Conservation (phyloP, 2,329 filamentous ascomycete species). For the Cadophora gregata region DNA sequence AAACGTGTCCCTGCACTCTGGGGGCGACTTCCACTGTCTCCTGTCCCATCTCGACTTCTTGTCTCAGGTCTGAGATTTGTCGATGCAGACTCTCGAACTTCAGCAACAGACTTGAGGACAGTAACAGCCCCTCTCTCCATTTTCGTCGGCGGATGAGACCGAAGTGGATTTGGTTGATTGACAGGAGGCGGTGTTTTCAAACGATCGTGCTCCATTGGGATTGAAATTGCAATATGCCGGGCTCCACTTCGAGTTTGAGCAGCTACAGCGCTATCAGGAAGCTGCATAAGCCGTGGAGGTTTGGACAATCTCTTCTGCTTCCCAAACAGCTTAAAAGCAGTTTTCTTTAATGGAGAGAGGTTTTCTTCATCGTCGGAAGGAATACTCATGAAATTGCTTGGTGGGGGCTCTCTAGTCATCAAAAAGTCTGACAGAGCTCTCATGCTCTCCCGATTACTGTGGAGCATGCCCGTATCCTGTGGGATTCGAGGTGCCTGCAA, state of each 20-base stretch:
- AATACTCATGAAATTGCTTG: constrained; percentile 57
- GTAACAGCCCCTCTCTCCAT: constrained; percentile 34
- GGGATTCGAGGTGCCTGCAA: constrained; percentile 2
- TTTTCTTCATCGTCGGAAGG: constrained; percentile 43
- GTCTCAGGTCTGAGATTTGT: background rate
- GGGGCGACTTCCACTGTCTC: background rate
- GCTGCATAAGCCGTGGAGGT: constrained; percentile 45
- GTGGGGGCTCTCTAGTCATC: constrained; percentile 54
- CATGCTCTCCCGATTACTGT: constrained; percentile 37
- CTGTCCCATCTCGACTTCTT: constrained; percentile 8
- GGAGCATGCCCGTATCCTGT: constrained; percentile 14
- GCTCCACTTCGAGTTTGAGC: constrained; percentile 59
- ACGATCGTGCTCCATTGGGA: constrained; percentile 58
- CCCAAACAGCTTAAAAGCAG: constrained; percentile 50
- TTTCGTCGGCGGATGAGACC: background rate
- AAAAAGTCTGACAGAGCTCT: constrained; percentile 55
- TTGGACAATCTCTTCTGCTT: constrained; percentile 45
- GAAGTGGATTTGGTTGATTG: constrained; percentile 7
- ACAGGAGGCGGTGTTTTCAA: constrained; percentile 37
- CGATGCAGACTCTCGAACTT: constrained; percentile 45
- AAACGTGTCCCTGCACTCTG: background rate
- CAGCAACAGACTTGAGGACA: constrained; percentile 47
- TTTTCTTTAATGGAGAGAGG: constrained; percentile 45
- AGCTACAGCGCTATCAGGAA: constrained; percentile 62
- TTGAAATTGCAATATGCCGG: constrained; percentile 66